These are phyloP conservation scores for Sporothrix curviconia DNA, from an alignment of 2,329 filamentous ascomycete genomes.

Conservation along the genomic window DNA sequence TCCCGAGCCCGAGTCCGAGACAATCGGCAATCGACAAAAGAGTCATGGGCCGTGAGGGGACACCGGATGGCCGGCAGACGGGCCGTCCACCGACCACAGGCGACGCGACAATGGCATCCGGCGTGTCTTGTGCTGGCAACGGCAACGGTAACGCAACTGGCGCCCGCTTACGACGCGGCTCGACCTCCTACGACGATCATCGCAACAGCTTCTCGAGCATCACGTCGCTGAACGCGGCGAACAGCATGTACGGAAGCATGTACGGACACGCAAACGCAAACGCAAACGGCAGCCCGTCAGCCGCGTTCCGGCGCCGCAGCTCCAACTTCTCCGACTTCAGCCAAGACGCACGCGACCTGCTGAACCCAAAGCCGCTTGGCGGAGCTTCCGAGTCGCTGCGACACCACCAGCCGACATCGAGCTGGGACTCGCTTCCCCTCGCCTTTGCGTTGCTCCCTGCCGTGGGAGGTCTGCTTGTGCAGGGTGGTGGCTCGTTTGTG, in stretches of 20 bases:
- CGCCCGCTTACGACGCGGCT: constrained; percentile 9
- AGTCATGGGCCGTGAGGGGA: not conserved
- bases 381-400: constrained; percentile 29
- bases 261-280: constrained; percentile 18
- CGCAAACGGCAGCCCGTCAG: constrained; percentile 33
- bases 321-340: constrained; percentile 70
- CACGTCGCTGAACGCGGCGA: not conserved
- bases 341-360: constrained; percentile 63
- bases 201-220: constrained; percentile 7
- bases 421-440: constrained; percentile 75
- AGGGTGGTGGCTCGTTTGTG: constrained; percentile 73
- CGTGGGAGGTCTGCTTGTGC: constrained; percentile 75
- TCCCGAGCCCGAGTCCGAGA: too few relatives aligned
- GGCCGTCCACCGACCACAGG: not conserved
- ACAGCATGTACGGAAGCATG: not conserved
- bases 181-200: not conserved
- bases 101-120: not conserved
- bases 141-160: not conserved
- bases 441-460: constrained; percentile 80
- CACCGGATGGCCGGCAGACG: not conserved
- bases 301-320: constrained; percentile 31
- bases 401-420: constrained; percentile 48
- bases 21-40: not conserved
- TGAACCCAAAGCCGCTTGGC: constrained; percentile 45
- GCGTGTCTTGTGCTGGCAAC: not conserved